Percentiles rank a stretch among this genome's conserved stretches.
Evolutionary conservation across 352 stramenopile genomes (phyloP).

Genomic region (Poterioochromonas sp.): DNA sequence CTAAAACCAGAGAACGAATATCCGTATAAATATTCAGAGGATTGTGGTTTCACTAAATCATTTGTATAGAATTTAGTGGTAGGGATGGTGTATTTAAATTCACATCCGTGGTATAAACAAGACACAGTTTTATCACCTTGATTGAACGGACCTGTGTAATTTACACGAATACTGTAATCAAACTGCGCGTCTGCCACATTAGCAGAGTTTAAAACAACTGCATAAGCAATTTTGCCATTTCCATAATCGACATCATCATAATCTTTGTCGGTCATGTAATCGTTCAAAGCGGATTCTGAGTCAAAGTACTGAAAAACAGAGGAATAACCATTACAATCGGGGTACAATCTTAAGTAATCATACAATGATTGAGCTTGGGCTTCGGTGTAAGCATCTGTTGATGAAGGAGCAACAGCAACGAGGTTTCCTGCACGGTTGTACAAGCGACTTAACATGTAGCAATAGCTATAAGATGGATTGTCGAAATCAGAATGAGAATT

Average conservation of each 20-base stretch:
- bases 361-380: slow-evolving; percentile 33
- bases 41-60: slow-evolving; percentile 38
- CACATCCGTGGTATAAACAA: slow-evolving; percentile 16
- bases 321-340: background rate
- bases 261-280: slow-evolving; percentile 41
- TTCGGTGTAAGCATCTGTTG: background rate
- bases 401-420: background rate
- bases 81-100: slow-evolving; percentile 31
- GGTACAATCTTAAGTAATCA: slow-evolving; percentile 31
- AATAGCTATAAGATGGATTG: slow-evolving; percentile 23
- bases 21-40: slow-evolving; percentile 46
- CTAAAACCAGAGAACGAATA: slow-evolving; percentile 49
- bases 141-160: slow-evolving; percentile 47
- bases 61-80: slow-evolving; percentile 34
- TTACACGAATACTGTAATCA: slow-evolving; percentile 49
- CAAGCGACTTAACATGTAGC: slow-evolving; percentile 31
- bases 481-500: slow-evolving; percentile 13
- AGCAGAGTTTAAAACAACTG: slow-evolving; percentile 47
- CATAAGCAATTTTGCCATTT: slow-evolving; percentile 45
- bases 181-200: slow-evolving; percentile 35
- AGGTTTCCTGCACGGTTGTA: background rate
- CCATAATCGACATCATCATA: slow-evolving; percentile 42
- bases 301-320: slow-evolving; percentile 36
- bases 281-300: slow-evolving; percentile 38
- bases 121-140: slow-evolving; percentile 32